Base-by-base conservation (phyloP, 192 early-diverging fungal genomes). In the Backusella liffmaniae region DNA sequence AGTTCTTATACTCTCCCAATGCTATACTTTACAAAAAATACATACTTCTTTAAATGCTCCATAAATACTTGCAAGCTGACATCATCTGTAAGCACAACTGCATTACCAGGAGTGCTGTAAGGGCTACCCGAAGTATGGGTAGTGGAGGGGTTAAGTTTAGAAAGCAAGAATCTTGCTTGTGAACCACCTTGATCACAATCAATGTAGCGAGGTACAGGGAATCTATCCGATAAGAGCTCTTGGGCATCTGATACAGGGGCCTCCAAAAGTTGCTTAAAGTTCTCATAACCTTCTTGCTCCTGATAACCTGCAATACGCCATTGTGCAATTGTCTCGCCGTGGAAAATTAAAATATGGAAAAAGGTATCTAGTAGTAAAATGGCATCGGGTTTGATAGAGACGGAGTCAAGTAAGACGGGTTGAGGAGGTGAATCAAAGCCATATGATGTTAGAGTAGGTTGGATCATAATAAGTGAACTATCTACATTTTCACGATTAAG, bases 291-390 rank as follows among this genome's bases (percentile, higher is more conserved):
- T 26, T 93, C 91, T 80, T 97, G 92, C 56, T 98, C 94, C 39
- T 99, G 98, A 80, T 98, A 99, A 12, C 93, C 93, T 6, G 94
- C 95, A 73, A 96, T 95, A 53, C 98, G 88, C 98, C 98, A 99
- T 70, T 93, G 92, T 15, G 97, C 96, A 79, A 99, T 94, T 1
- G 94, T 97, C 77, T 96, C 94, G 56, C 98, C 98, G 76, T 99
- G 98, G 94, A 96, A 99, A 77, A 99, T 98, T 23, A 99, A 91
- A 53, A 98, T 93, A 82, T 99, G 96, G 93, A 99, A 99, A 87
- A 96, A 99, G 6, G 98, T 98, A 81, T 99, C 98, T 34, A 99
- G 84, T 8, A 99, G 84, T 41, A 99, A 74, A 65, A 98, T 94
- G 8, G 91, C 89, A 77, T 99, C 95, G 5, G 94, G 92, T 82